Percentiles rank a stretch among this genome's conserved stretches.
Conservation (phyloP, 2,329 filamentous ascomycete species). For the Phaeosphaeria sp. region DNA sequence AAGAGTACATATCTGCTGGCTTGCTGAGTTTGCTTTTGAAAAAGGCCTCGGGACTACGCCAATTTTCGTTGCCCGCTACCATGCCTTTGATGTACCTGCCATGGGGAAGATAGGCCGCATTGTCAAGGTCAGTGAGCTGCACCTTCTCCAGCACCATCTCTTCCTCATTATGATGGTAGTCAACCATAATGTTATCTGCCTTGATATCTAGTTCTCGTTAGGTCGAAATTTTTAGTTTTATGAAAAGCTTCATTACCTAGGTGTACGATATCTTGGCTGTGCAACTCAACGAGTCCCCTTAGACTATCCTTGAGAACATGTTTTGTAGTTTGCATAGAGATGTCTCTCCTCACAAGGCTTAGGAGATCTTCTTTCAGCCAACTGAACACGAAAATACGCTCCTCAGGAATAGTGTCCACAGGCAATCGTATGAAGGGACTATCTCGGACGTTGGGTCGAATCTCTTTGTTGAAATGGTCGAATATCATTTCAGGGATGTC, state of each 20-base stretch:
- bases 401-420: constrained; percentile 23
- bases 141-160: constrained; percentile 24
- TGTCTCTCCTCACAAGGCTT: constrained; percentile 16
- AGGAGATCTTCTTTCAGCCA: constrained; percentile 30
- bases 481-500: constrained; percentile 28
- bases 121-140: constrained; percentile 39
- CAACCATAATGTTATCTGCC: constrained; percentile 38
- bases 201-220: constrained; percentile 33
- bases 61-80: constrained; percentile 39
- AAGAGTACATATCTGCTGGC: constrained; percentile 39
- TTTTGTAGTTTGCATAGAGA: constrained; percentile 21
- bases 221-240: neutral
- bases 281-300: constrained; percentile 31
- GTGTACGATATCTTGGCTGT: constrained; percentile 34
- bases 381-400: constrained; percentile 31
- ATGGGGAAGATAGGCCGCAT: constrained; percentile 46
- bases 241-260: constrained; percentile 19
- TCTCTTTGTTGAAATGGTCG: constrained; percentile 25
- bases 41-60: constrained; percentile 42
- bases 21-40: constrained; percentile 36
- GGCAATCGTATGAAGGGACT: constrained; percentile 26
- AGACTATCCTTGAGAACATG: constrained; percentile 34
- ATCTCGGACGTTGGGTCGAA: constrained; percentile 29
- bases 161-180: constrained; percentile 16
- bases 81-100: constrained; percentile 38